These are phyloP conservation scores for Echria macrotheca DNA, from an alignment of 495 filamentous ascomycete genomes.

Conservation along the genomic window DNA sequence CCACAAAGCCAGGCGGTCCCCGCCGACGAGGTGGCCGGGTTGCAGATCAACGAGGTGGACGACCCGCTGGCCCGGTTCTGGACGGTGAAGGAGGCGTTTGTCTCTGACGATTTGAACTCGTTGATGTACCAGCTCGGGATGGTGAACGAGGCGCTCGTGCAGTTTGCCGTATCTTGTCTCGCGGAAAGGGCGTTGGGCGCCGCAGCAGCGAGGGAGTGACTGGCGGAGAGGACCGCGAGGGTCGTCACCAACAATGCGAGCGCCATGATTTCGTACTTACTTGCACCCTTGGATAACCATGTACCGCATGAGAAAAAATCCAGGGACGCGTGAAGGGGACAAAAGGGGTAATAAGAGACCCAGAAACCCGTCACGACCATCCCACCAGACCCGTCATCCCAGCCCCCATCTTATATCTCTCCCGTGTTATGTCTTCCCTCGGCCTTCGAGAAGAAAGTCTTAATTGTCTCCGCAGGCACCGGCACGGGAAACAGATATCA, in stretches of 20 bases:
- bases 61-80: slow-evolving; percentile 27
- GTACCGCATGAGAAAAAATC: not conserved
- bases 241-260: too few relatives aligned
- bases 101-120: not conserved
- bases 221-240: not conserved
- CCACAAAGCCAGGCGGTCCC: slow-evolving; percentile 9
- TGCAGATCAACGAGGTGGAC: slow-evolving; percentile 10
- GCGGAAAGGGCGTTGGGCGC: not conserved
- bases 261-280: not conserved
- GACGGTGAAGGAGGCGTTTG: slow-evolving; percentile 18
- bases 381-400: too few relatives aligned
- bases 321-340: too few relatives aligned
- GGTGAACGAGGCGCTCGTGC: slow-evolving; percentile 19
- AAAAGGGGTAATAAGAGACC: too few relatives aligned
- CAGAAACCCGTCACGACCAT: too few relatives aligned
- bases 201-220: not conserved
- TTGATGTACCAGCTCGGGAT: slow-evolving; percentile 20
- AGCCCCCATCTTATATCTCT: too few relatives aligned
- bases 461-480: too few relatives aligned
- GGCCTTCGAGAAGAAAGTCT: too few relatives aligned
- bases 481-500: too few relatives aligned
- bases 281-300: too few relatives aligned
- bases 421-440: too few relatives aligned
- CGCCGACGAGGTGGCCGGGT: not conserved
- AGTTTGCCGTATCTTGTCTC: slow-evolving; percentile 2